Base-by-base conservation (phyloP, 2,329 filamentous ascomycete genomes). In the Cytospora piceae region DNA sequence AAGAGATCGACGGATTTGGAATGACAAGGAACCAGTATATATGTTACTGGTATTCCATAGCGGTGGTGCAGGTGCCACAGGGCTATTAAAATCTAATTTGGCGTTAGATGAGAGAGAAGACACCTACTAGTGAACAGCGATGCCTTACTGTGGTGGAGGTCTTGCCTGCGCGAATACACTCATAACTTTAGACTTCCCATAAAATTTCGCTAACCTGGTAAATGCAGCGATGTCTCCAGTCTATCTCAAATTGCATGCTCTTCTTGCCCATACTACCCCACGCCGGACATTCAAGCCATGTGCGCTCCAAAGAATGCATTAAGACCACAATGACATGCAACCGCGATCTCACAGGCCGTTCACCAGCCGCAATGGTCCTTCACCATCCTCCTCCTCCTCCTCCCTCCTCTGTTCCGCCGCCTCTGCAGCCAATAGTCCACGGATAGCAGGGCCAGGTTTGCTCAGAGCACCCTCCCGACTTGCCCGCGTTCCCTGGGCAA, bases 351-450 rank as follows among this genome's bases (percentile, higher is more conserved):
- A 64, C 20, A 64, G 46, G 11, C 62, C 62, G 24, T 64, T 32
- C 6, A 54, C 46, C 53, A 61, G 62, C 3, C 58, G 58, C 31
- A 20, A 49, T 34, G 51, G 37, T 2, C 29, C 53, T 22, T 37
- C 46, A 9, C 49, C 29, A 6, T 51, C 37, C 2, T 22, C 46
- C 24, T 24, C 42, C 17, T 57, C 58, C 22, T 61, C 42, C 20
- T 65, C 71, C 62, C 67, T 73, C 67, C 80, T 74, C 63, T 71
- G 73, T 67, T 79, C 75, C 1, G 80, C 79, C 29, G 82, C 82
- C 61, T 82, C 80, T 1, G 76, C 79, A 39, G 81, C 78, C 29
- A 85, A 70, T 63, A 82, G 80, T 11, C 77, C 73, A 17, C 74
- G 66, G n/a, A 73, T 49, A 14, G 66, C 63, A 15, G 58, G 49